These are phyloP conservation scores for Podila minutissima DNA, from an alignment of 192 early-diverging fungal genomes.

Conservation along the genomic window DNA sequence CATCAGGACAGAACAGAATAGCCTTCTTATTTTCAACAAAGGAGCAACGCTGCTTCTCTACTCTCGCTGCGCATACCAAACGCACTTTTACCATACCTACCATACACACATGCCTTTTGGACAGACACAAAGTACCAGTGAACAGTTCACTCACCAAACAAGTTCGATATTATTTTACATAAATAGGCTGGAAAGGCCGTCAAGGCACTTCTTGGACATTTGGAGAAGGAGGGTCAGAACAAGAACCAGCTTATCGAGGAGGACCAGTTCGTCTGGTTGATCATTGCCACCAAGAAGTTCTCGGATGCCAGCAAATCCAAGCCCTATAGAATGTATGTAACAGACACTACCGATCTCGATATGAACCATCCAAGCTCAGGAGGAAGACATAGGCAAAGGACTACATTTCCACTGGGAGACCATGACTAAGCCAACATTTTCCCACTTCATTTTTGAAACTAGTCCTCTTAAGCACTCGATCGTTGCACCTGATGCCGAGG, in stretches of 20 bases:
- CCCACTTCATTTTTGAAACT: not conserved
- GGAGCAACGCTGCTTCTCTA: too few relatives aligned
- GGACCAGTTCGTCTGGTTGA: slow-evolving; percentile 65
- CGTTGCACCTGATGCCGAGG: slow-evolving; percentile 68
- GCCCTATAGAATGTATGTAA: slow-evolving; percentile 73
- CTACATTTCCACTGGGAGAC: not conserved
- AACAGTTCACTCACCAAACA: not conserved
- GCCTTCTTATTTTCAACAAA: too few relatives aligned
- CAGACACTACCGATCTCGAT: not conserved
- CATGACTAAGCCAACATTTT: not conserved
- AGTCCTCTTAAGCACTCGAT: slow-evolving; percentile 79
- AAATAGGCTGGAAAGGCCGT: slow-evolving; percentile 64
- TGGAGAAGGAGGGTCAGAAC: slow-evolving; percentile 50
- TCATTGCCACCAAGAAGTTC: slow-evolving; percentile 77
- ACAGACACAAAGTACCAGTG: too few relatives aligned
- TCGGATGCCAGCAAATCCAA: slow-evolving; percentile 66
- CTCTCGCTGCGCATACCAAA: too few relatives aligned
- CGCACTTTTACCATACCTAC: too few relatives aligned
- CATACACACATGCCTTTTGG: too few relatives aligned
- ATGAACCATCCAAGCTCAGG: not conserved
- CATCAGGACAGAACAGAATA: too few relatives aligned
- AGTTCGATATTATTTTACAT: not conserved
- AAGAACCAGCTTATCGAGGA: slow-evolving; percentile 63
- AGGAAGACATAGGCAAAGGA: not conserved
- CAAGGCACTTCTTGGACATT: slow-evolving; percentile 63